These are phyloP conservation scores for Spongispora temasekensis DNA, from an alignment of 1,284 basidiomycete species.

Conservation along the genomic window DNA sequence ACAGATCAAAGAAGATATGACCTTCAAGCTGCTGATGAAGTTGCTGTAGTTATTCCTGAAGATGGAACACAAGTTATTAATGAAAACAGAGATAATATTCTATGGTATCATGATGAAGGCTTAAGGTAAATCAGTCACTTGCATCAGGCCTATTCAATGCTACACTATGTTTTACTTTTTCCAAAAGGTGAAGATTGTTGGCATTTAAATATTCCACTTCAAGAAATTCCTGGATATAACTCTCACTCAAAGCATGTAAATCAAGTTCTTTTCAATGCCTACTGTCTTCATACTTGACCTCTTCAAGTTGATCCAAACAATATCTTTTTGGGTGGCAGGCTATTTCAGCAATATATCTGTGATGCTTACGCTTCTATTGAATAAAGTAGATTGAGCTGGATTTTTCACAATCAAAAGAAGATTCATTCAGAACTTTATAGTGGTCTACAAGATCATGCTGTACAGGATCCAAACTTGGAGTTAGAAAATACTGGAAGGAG, in stretches of 20 bases:
- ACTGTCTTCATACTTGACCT: neutral
- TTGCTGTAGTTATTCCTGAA: neutral
- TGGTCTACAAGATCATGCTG: neutral
- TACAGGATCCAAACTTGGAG: neutral
- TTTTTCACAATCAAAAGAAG: neutral
- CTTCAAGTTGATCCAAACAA: neutral
- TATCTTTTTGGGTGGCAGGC: neutral
- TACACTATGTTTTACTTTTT: neutral
- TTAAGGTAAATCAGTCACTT: neutral
- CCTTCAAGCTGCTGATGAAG: neutral
- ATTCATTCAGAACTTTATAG: neutral
- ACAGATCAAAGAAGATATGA: neutral
- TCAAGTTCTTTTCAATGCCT: neutral
- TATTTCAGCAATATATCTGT: neutral
- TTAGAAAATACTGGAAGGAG: neutral
- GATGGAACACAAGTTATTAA: neutral
- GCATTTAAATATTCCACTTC: neutral
- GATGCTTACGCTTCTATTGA: neutral
- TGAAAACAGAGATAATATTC: neutral
- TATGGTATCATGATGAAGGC: neutral
- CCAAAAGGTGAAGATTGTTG: neutral
- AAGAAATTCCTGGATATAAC: neutral
- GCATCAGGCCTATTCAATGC: neutral
- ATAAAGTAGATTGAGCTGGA: neutral
- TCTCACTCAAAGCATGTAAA: neutral